phyloP scores from a whole-genome alignment of 805 yeast species.

The Komagataella kurtzmanii region DNA sequence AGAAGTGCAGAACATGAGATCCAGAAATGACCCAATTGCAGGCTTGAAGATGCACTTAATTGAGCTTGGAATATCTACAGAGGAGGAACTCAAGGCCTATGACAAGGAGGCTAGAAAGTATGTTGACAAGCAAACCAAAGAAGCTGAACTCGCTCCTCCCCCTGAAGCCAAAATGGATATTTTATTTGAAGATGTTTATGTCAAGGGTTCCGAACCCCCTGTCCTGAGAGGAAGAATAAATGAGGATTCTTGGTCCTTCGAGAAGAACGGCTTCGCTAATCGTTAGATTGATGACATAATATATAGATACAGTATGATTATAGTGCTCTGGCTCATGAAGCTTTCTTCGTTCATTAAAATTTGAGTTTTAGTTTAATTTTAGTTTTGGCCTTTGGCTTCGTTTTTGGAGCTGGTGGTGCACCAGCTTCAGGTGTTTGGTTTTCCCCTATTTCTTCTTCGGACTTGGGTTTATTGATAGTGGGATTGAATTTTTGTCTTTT shows the following conservation, averaged over 20 bases:
- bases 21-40: conserved; percentile 94
- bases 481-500: neutral
- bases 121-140: conserved; percentile 88
- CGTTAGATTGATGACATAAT: conserved; percentile 9
- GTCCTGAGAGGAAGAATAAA: conserved; percentile 93
- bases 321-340: neutral
- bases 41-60: conserved; percentile 82
- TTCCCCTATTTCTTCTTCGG: neutral
- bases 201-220: conserved; percentile 86
- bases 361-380: neutral
- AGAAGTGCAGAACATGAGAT: conserved; percentile 98
- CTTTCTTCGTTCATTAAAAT: neutral
- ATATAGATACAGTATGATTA: neutral
- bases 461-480: neutral
- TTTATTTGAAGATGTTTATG: conserved; percentile 93
- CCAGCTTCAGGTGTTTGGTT: neutral
- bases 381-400: neutral
- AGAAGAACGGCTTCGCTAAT: conserved; percentile 24
- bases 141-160: conserved; percentile 87
- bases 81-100: conserved; percentile 85
- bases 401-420: neutral
- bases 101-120: conserved; percentile 94
- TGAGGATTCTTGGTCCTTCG: conserved; percentile 74
- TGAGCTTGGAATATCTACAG: conserved; percentile 78
- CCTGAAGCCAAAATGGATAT: conserved; percentile 94